These are phyloP conservation scores for Penicillium ochrochloron DNA, from an alignment of 495 filamentous ascomycete species.

Conservation along the genomic window DNA sequence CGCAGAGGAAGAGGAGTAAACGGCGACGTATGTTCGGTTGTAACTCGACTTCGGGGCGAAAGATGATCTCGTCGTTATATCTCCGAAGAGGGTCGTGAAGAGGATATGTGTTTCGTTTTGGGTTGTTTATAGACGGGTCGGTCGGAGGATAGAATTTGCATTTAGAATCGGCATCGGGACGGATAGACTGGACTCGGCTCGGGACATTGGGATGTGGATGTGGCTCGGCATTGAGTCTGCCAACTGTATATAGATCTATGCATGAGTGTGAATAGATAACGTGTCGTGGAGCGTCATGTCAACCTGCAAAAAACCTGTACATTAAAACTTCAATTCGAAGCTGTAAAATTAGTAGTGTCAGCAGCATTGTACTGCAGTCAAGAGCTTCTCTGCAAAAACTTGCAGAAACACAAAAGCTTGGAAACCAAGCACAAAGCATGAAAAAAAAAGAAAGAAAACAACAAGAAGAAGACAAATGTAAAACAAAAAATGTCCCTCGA, in stretches of 20 bases:
- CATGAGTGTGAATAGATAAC: slow-evolving; percentile 7
- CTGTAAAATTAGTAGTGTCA: background rate
- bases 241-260: slow-evolving; percentile 20
- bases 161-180: slow-evolving; percentile 18
- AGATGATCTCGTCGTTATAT: background rate
- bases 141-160: slow-evolving; percentile 8
- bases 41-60: background rate
- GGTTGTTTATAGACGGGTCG: background rate
- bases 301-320: background rate
- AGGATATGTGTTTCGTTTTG: background rate
- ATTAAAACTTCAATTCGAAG: background rate
- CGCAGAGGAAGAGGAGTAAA: slow-evolving; percentile 17
- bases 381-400: background rate
- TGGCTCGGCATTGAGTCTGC: background rate
- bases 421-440: background rate
- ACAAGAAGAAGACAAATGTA: background rate
- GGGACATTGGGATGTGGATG: slow-evolving; percentile 7
- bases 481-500: background rate
- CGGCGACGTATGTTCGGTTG: background rate
- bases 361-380: background rate
- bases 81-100: background rate
- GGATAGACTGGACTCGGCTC: slow-evolving; percentile 15
- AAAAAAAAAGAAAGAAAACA: background rate
- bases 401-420: background rate
- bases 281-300: background rate